Evolutionary conservation across 805 yeast species (phyloP).

Genomic region (Wickerhamomyces mucosus): DNA sequence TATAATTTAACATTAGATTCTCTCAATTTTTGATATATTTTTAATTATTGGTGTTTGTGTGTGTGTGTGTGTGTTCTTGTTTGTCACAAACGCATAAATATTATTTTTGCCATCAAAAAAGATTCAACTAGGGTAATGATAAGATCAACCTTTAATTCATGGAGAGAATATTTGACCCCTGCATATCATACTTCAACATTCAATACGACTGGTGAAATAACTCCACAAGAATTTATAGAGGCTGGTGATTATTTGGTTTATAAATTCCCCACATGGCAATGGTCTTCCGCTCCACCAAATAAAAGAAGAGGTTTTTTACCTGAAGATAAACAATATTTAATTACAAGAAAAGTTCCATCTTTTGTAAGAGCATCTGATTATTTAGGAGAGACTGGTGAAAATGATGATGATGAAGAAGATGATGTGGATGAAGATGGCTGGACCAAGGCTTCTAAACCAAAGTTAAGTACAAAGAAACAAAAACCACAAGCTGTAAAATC

Average conservation of each 20-base stretch:
- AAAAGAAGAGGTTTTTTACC: constrained; percentile 69
- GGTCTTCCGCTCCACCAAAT: constrained; percentile 57
- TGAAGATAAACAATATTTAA: constrained; percentile 73
- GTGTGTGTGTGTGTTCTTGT: constrained; percentile 1
- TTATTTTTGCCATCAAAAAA: neutral
- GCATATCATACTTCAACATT: constrained; percentile 82
- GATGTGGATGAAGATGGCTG: constrained; percentile 45
- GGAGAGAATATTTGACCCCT: constrained; percentile 92
- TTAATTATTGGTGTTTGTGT: too few relatives aligned
- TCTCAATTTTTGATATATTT: neutral
- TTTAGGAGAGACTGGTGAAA: constrained; percentile 32
- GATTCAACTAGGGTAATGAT: constrained; percentile 18
- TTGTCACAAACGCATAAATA: constrained; percentile 4
- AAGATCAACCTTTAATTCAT: constrained; percentile 70
- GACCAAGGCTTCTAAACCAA: constrained; percentile 33
- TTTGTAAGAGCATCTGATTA: constrained; percentile 55
- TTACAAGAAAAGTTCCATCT: constrained; percentile 86
- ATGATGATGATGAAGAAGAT: constrained; percentile 23
- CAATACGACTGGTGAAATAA: constrained; percentile 77
- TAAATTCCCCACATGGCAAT: constrained; percentile 95
- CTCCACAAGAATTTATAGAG: constrained; percentile 88
- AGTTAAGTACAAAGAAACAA: constrained; percentile 13
- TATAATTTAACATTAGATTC: too few relatives aligned
- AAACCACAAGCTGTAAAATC: neutral
- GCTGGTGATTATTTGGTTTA: constrained; percentile 92